Evolutionary conservation across 2,329 filamentous ascomycete species (phyloP), one percentile per base, ranked within the genome.

Genomic region (Ceratocystis ficicola): DNA sequence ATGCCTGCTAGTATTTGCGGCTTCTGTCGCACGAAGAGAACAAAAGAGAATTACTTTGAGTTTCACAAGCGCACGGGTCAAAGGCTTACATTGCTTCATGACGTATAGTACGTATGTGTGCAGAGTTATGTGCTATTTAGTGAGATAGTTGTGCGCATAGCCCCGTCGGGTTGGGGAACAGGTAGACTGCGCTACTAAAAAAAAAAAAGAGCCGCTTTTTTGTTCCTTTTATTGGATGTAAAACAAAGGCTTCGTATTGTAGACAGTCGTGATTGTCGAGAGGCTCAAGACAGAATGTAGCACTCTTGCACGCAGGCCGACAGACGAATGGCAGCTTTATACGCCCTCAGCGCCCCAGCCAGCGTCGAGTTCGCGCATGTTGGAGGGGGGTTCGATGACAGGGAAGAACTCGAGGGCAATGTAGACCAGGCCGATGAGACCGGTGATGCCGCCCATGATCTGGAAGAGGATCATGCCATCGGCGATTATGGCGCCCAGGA

Each of bases 401-500:
- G 88, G 88, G 69, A 90, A 79, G 75, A 88, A 91, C 76, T 91
- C 88, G 73, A 91, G 82, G 61, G 77, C 85, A 70, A 83, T 77
- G 78, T 97, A 99, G 69, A 75, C 87, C 68, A 96, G 73, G 71
- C 94, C 94, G 69, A 90, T 78, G 64, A 94, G 71, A 63, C 86
- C 90, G 70, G 97, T 81, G 71, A 95, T 80, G 63, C 84, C 82
- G 70, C 91, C 94, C 28, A 90, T 85, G 66, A 95, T 84, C 73
- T 86, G 85, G 73, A 86, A 86, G 71, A 88, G 80, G 73, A 84
- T 79, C 69, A 79, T 73, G 69, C 81, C 76, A 71, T 89, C 85
- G 66, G 96, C 83, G 67, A 96, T 83, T 71, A 97, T 87, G 71
- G 85, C 88, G 70, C 93, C 94, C 72, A 96, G 81, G 77, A 99